phyloP scores from a whole-genome alignment of 2,329 filamentous ascomycete species.

The Fusarium caatingaense region DNA sequence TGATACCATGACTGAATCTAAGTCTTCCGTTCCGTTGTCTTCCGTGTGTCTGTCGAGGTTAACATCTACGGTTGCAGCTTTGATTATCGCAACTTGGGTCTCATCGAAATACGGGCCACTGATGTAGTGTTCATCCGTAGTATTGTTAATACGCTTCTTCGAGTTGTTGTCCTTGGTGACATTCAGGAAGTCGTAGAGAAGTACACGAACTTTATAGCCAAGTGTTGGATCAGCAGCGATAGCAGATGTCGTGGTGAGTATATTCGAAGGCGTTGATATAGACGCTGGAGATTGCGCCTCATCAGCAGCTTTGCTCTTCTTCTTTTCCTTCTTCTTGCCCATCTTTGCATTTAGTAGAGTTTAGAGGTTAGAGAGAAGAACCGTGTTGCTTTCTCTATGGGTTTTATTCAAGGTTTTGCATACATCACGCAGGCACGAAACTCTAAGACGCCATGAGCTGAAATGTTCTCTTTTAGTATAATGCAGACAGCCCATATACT shows the following conservation, averaged over 20 bases:
- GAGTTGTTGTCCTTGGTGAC: not conserved
- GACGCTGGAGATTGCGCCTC: not conserved
- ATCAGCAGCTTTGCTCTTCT: not conserved
- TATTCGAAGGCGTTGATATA: not conserved
- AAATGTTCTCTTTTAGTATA: not conserved
- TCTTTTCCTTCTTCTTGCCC: not conserved
- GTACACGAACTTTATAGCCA: conserved; percentile 5
- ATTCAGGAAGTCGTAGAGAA: conserved; percentile 15
- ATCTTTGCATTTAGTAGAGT: not conserved
- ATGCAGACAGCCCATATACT: not conserved
- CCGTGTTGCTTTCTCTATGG: not conserved
- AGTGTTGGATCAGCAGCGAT: not conserved
- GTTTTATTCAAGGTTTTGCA: not conserved
- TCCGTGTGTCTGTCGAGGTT: not conserved
- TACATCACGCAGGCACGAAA: not conserved
- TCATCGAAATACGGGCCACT: conserved; percentile 6
- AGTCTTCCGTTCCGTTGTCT: not conserved
- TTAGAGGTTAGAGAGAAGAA: not conserved
- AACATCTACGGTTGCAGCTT: conserved; percentile 4
- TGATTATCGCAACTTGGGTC: not conserved
- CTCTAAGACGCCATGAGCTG: not conserved
- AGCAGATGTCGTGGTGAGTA: not conserved
- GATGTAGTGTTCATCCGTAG: conserved; percentile 2
- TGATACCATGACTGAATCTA: not conserved
- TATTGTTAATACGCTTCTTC: conserved; percentile 6